Conservation (phyloP, 139 green algal species). For the Eudorina sp. region DNA sequence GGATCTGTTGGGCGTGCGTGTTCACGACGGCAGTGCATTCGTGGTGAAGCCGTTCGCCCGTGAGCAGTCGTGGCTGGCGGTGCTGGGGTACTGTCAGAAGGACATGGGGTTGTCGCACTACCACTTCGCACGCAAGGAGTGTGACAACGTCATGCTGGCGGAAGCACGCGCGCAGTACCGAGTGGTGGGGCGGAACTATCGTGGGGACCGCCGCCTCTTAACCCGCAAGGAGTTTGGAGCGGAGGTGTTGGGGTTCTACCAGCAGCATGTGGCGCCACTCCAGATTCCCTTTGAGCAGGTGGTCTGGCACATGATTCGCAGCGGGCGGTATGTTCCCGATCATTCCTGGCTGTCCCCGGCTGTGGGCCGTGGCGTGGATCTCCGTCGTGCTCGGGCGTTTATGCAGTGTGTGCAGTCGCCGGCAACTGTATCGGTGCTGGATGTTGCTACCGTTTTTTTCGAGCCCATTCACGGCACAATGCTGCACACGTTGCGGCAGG, state of each 20-base stretch:
- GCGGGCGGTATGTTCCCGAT: not conserved
- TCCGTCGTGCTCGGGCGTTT: not conserved
- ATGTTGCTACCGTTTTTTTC: not conserved
- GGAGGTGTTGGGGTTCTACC: not conserved
- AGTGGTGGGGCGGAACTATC: not conserved
- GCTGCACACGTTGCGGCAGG: not conserved
- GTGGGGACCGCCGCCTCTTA: not conserved
- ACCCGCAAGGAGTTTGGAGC: not conserved
- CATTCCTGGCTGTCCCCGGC: not conserved
- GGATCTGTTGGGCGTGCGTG: not conserved
- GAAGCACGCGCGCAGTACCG: not conserved
- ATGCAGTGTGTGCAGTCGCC: not conserved
- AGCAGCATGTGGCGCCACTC: not conserved
- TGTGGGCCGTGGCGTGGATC: not conserved
- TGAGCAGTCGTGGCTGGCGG: not conserved
- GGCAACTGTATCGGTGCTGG: not conserved
- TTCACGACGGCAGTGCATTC: not conserved
- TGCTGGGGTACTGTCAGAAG: constrained; percentile 5
- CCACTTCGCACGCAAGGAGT: not conserved
- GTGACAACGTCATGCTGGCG: not conserved
- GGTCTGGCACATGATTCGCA: not conserved
- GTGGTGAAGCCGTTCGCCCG: not conserved
- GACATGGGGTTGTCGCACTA: constrained; percentile 2
- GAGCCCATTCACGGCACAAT: not conserved
- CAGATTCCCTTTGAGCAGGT: not conserved